Base-by-base conservation (phyloP, 305 asterid species). In the Stenogyne calaminthoides region DNA sequence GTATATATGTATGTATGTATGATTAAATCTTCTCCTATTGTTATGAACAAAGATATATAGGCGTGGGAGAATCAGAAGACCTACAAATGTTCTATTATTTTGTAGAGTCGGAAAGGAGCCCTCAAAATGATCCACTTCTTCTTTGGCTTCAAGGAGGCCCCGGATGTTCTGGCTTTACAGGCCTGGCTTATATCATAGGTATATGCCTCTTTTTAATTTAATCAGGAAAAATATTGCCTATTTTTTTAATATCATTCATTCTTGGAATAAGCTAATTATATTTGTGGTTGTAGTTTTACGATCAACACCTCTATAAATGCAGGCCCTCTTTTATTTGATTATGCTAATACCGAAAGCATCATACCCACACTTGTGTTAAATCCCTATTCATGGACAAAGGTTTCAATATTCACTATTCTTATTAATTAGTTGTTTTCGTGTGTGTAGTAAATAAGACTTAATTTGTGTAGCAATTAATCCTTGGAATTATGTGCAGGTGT, bases 141-240 rank as follows among this genome's bases (percentile, higher is more conserved):
- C 75, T 84, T 10, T 88, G 90, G 90, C 67, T 85, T 18, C 77
- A 85, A 6, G 92, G 93, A 0, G 90, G 90, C 7, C 87, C 90
- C 15, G 85, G 85, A 29, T 88, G 90, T 59, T 72, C 79, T 5
- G 70, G 70, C 34, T 54, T 87, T 0, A 78, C 88, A 18, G 80
- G 47, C 52, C 64, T 87, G 19, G 11, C 77, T 10, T 80, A 1
- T 25, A 25, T 25, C 3, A 25, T 25, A 25, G 29, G 29, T 25
- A 22, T 22, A 25, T 25, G 29, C 29, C 29, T 25, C 29, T 25
- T 22, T 22, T 22, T 22, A 1, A 1, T 2, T 22, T 22, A 22
- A 22, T 22, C 25, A 0, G 25, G 25, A 22, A 22, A 22, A 22
- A n/a, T n/a, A n/a, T n/a, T 22, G 2, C 2, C 1, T 22, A 2